Conservation (phyloP, 805 yeast genomes). For the Zygotorulaspora danielsina region DNA sequence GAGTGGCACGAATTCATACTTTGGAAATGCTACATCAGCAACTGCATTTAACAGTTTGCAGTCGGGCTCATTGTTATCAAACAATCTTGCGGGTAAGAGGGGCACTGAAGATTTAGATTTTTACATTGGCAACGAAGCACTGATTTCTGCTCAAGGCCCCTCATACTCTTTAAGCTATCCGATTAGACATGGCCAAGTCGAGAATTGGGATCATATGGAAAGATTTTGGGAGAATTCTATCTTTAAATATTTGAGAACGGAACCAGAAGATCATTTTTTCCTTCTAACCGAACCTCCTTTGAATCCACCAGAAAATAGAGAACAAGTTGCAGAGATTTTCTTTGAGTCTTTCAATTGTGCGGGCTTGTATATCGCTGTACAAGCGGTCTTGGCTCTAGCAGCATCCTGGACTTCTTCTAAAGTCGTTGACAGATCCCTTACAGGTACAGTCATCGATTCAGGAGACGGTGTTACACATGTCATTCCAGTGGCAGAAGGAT, state of each 20-base stretch:
- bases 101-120: conserved; percentile 94
- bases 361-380: conserved; percentile 96
- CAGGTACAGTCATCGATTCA: conserved; percentile 97
- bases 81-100: conserved; percentile 58
- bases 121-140: conserved; percentile 92
- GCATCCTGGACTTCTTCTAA: conserved; percentile 98
- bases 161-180: conserved; percentile 86
- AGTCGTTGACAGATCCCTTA: conserved; percentile 88
- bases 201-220: conserved; percentile 99
- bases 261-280: conserved; percentile 98
- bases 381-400: conserved; percentile 96
- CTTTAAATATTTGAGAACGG: conserved; percentile 93
- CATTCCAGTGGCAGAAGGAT: conserved; percentile 98
- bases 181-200: conserved; percentile 95
- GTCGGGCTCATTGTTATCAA: conserved; percentile 29
- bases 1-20: conserved; percentile 22
- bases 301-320: conserved; percentile 99
- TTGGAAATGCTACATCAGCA: conserved; percentile 38
- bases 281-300: conserved; percentile 96
- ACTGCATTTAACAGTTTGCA: conserved; percentile 31
- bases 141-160: conserved; percentile 87
- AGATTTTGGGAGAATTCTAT: conserved; percentile 97
- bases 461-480: conserved; percentile 99
- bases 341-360: conserved; percentile 98
- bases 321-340: conserved; percentile 97